Evolutionary conservation across 1,284 basidiomycete genomes (phyloP), one percentile per base, ranked within the genome.

Genomic region (Calocybe gambosa): DNA sequence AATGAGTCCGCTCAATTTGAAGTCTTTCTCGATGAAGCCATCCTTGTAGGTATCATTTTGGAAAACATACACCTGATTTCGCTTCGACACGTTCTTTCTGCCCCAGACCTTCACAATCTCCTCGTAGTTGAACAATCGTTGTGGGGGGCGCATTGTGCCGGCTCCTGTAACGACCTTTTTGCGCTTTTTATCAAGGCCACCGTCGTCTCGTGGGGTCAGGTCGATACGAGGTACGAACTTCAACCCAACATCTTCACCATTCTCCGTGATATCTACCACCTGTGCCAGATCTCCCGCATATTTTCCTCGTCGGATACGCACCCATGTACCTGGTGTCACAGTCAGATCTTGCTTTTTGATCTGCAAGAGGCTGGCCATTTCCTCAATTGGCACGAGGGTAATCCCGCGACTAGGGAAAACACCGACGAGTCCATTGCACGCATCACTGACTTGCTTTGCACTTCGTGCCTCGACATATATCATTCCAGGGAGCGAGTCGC

Each of bases 211-310:
- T 19, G 93, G 93, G 50, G 88, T 92, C 48, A 98, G 74, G 68
- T 99, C 96, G 63, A 99, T 96, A 60, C 96, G 89, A 16, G 95
- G 95, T 50, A 99, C 82, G 62, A 97, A 93, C 63, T 93, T 90
- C 58, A 99, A 74, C 1, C 90, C 93, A 40, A 94, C 88, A 49
- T 93, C 91, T 62, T 98, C 93, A 45, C 93, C 93, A 50, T 93
- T 96, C 62, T 94, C 91, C 7, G 86, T 85, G 50, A 94, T 79
- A 59, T 97, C 94, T 65, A 96, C 76, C 41, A 99, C 90, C 64
- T 97, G 93, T 0, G 95, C 96, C 42, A 99, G 71, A 65, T 99
- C 95, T 29, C 93, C 93, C 35, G 86, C 78, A 63, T 99, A 95
- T 63, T 92, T 95, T 42, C 94, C 94, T 43, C 93, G 84, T 61